These are phyloP conservation scores for Schizophyllum amplum DNA, from an alignment of 1,284 basidiomycete species.

Conservation along the genomic window DNA sequence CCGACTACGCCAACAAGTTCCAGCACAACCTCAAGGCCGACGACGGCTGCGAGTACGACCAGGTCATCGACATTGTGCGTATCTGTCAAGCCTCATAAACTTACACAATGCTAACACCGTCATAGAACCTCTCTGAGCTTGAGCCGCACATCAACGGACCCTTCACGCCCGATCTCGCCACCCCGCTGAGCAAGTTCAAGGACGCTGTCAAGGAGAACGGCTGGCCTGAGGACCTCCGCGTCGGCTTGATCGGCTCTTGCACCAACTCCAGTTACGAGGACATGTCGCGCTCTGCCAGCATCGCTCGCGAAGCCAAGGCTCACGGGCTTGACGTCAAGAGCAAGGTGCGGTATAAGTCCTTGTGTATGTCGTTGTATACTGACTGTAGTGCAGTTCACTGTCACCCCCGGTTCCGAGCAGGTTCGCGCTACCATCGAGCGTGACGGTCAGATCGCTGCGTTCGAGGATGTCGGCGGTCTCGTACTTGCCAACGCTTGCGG, in stretches of 20 bases:
- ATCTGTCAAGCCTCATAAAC: background rate
- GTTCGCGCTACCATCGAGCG: constrained; percentile 96
- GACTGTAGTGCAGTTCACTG: too few relatives aligned
- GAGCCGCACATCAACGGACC: constrained; percentile 99
- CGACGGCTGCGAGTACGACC: constrained; percentile 88
- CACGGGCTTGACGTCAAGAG: constrained; percentile 90
- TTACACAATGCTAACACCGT: too few relatives aligned
- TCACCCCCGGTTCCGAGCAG: background rate
- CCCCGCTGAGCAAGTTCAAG: constrained; percentile 94
- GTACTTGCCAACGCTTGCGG: constrained; percentile 99
- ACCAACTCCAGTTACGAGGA: constrained; percentile 99
- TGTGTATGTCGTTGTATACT: too few relatives aligned
- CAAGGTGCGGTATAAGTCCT: too few relatives aligned
- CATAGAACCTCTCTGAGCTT: constrained; percentile 86
- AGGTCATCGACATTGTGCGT: constrained; percentile 83
- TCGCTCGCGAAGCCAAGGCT: constrained; percentile 80
- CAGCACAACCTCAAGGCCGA: constrained; percentile 91
- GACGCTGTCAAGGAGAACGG: constrained; percentile 89
- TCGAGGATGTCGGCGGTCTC: constrained; percentile 85
- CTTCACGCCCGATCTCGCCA: constrained; percentile 94
- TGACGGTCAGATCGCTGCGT: constrained; percentile 87
- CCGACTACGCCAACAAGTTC: constrained; percentile 86
- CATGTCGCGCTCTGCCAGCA: constrained; percentile 96
- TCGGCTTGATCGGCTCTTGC: constrained; percentile 97
- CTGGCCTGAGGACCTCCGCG: constrained; percentile 97